Evolutionary conservation across 2,329 filamentous ascomycete species (phyloP).

Genomic region (Sphaerostilbella broomeana): DNA sequence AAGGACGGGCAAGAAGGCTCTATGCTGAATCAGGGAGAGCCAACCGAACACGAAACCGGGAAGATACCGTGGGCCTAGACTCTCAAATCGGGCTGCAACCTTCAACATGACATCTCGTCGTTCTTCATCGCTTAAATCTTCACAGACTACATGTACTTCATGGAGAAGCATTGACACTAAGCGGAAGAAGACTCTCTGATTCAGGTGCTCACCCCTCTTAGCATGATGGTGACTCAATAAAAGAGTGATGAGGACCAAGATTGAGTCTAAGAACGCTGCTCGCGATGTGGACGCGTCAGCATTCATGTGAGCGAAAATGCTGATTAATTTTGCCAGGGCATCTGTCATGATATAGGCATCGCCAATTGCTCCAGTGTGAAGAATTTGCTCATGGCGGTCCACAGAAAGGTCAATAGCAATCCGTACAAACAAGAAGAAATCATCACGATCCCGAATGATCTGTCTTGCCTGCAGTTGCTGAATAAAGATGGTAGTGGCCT

Average conservation of each 20-base stretch:
- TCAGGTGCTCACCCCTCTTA: conserved; percentile 73
- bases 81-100: conserved; percentile 64
- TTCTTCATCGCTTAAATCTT: conserved; percentile 54
- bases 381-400: conserved; percentile 66
- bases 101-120: conserved; percentile 63
- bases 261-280: conserved; percentile 66
- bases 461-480: conserved; percentile 72
- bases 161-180: conserved; percentile 78
- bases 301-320: conserved; percentile 67
- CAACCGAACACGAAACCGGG: conserved; percentile 82
- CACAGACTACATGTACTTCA: conserved; percentile 56
- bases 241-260: conserved; percentile 70
- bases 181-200: conserved; percentile 84
- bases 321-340: conserved; percentile 73
- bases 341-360: conserved; percentile 62
- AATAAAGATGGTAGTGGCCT: conserved; percentile 68
- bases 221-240: conserved; percentile 81
- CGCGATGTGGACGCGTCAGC: conserved; percentile 58
- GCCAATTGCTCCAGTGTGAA: conserved; percentile 52
- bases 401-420: conserved; percentile 75
- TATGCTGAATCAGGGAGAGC: conserved; percentile 75
- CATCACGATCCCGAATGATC: conserved; percentile 66
- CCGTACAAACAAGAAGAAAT: conserved; percentile 73
- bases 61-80: conserved; percentile 68
- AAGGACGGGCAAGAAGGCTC: conserved; percentile 74